Evolutionary conservation across 2,329 filamentous ascomycete genomes (phyloP), one percentile per base, ranked within the genome.

Genomic region (Pseudogymnoascus sp.): DNA sequence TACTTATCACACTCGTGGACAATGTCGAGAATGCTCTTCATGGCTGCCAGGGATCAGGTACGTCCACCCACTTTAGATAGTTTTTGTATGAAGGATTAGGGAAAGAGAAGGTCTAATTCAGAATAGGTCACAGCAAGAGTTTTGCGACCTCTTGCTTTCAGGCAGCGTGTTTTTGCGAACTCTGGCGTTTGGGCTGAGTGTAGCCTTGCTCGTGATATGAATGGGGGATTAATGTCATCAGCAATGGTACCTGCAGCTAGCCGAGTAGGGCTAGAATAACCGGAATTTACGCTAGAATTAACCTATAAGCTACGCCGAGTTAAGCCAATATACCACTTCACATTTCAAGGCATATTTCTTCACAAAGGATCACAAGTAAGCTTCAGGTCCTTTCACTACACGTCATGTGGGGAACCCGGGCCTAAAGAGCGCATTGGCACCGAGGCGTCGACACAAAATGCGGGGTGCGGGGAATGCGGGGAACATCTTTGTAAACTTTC

Each of bases 1-100:
- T 71, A 79, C 77, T 76, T 80, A 69, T 80, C 78, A 39, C 77
- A 74, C 5, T 70, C 66, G 62, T 73, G 72, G 61, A 79, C 71
- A 61, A 80, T 71, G 63, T 76, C 71, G 21, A 78, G 69, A 39
- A 70, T 72, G 39, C 68, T 70, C 59, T 62, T 70, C 4, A 42
- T 38, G 2, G n/a, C 38, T 39, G 38, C 17, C 17, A 8, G 5
- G 7, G 8, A 17, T 9, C n/a, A 39, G n/a, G 38, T 39, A 39
- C n/a, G n/a, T 3, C 17, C 17, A 17, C 38, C 38, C 9, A 39
- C 36, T 7, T 1, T 17, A 4, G 38, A 17, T n/a, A 39, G 8
- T 39, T 7, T 39, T 39, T 17, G 38, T 10, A 39, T n/a, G 8
- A 15, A 17, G 8, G 38, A 17, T 17, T 39, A n/a, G 5, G 38